Conservation (phyloP, 2,329 filamentous ascomycete genomes). For the Claviceps purpurea region DNA sequence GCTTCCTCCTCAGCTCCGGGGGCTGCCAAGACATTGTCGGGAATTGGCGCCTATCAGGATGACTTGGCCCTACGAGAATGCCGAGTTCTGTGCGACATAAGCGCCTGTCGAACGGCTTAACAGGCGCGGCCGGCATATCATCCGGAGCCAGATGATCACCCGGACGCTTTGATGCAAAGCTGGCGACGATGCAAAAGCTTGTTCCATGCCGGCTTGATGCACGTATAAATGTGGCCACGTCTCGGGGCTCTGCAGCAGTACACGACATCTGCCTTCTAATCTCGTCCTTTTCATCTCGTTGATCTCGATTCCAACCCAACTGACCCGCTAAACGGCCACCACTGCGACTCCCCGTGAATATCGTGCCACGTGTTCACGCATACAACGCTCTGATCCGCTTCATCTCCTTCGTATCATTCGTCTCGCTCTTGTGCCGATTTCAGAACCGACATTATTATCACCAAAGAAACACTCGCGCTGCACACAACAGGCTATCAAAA, state of each 20-base stretch:
- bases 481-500: slow-evolving; percentile 7
- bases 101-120: neutral
- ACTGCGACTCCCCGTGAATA: neutral
- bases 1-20: slow-evolving; percentile 1
- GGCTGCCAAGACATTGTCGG: neutral
- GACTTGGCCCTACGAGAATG: neutral
- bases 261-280: neutral
- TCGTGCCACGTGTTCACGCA: neutral
- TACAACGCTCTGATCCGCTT: neutral
- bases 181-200: neutral
- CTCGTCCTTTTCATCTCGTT: neutral
- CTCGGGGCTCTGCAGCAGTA: neutral
- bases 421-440: neutral
- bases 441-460: neutral
- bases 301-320: neutral
- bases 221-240: neutral
- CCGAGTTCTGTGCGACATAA: slow-evolving; percentile 6
- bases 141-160: neutral
- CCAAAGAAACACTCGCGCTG: neutral
- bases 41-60: neutral
- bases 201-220: neutral
- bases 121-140: slow-evolving; percentile 1
- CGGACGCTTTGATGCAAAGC: neutral
- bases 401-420: neutral
- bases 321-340: neutral